phyloP scores from a whole-genome alignment of 2,329 filamentous ascomycete species.

The Fusarium hostae region DNA sequence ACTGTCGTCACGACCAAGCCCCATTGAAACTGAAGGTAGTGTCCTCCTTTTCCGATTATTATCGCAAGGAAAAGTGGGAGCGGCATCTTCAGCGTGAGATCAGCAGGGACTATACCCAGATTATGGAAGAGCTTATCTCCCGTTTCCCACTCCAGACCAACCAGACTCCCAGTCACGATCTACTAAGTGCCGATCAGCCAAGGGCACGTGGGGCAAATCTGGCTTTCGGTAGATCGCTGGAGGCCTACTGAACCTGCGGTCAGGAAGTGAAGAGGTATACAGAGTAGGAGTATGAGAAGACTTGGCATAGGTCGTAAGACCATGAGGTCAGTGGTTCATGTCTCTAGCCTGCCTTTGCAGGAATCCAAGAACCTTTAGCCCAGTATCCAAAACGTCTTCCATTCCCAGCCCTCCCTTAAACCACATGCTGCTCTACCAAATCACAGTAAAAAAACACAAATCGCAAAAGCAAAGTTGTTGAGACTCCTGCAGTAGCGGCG shows the following conservation, averaged over 20 bases:
- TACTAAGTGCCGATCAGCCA: constrained; percentile 4
- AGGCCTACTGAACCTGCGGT: not conserved
- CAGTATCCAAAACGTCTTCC: not conserved
- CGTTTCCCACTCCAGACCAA: constrained; percentile 1
- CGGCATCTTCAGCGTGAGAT: not conserved
- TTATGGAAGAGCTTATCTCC: constrained; percentile 17
- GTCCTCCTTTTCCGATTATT: not conserved
- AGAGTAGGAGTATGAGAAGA: not conserved
- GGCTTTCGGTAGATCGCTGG: not conserved
- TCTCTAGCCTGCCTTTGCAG: not conserved
- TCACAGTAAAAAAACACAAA: not conserved
- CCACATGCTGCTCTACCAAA: not conserved
- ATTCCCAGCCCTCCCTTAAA: not conserved
- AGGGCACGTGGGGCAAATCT: constrained; percentile 1
- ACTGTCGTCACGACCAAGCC: not conserved
- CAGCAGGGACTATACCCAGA: not conserved
- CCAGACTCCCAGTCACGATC: not conserved
- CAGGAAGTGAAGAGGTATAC: not conserved
- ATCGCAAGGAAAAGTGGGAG: not conserved
- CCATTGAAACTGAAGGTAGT: not conserved
- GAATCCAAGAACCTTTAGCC: not conserved
- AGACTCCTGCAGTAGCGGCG: not conserved
- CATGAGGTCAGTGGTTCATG: not conserved
- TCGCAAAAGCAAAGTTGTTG: not conserved
- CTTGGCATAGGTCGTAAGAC: not conserved